Conservation (phyloP, 2,329 filamentous ascomycete genomes). For the Pseudopithomyces chartarum region DNA sequence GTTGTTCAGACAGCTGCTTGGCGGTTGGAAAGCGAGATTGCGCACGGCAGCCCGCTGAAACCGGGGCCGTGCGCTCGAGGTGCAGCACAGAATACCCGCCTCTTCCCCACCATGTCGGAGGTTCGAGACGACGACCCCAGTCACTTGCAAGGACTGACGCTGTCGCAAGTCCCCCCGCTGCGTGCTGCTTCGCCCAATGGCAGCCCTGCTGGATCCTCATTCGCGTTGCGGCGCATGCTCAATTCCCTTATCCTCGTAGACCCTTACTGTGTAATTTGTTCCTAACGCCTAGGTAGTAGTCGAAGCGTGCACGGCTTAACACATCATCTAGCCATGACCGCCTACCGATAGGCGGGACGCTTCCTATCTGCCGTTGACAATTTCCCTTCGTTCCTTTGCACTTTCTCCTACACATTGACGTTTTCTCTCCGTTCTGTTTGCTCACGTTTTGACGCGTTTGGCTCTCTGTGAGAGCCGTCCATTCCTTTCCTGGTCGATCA, state of each 20-base stretch:
- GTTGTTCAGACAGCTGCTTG: slow-evolving; percentile 3
- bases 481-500: slow-evolving; percentile 37
- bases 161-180: slow-evolving; percentile 25
- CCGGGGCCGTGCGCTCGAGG: slow-evolving; percentile 30
- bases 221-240: slow-evolving; percentile 16
- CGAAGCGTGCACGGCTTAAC: slow-evolving; percentile 29
- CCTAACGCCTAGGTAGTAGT: slow-evolving; percentile 35
- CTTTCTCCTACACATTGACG: slow-evolving; percentile 22
- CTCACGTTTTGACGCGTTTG: slow-evolving; percentile 23
- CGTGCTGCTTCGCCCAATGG: slow-evolving; percentile 29
- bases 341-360: slow-evolving; percentile 28
- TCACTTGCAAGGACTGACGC: slow-evolving; percentile 29
- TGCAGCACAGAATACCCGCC: slow-evolving; percentile 34
- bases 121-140: slow-evolving; percentile 22
- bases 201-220: slow-evolving; percentile 13
- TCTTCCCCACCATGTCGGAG: slow-evolving; percentile 11
- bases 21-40: slow-evolving; percentile 14
- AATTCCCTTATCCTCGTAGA: slow-evolving; percentile 22
- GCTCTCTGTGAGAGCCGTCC: slow-evolving; percentile 47
- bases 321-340: slow-evolving; percentile 28
- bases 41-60: slow-evolving; percentile 20
- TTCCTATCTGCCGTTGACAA: slow-evolving; percentile 29
- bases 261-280: slow-evolving; percentile 42
- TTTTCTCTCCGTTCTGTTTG: slow-evolving; percentile 21
- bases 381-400: slow-evolving; percentile 20